Evolutionary conservation across 768 basidiomycete genomes (phyloP), one percentile per base, ranked within the genome.

Genomic region (Collybia mongolica): DNA sequence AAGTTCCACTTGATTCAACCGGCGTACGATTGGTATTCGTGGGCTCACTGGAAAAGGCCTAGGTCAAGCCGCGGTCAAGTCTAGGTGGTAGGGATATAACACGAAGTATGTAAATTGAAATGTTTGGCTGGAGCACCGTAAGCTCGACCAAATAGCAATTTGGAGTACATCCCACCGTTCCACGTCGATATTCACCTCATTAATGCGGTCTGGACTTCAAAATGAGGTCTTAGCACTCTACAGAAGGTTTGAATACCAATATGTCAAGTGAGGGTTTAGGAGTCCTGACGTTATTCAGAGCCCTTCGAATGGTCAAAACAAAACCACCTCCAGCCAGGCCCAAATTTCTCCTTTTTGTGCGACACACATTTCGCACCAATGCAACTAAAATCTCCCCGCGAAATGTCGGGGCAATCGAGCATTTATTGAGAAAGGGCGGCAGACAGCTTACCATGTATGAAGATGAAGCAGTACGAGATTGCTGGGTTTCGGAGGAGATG

Each of bases 401-500:
- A 9, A 79, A 89, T 48, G 72, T 92, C 52, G 74, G 75, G 48
- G 80, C 79, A 7, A 79, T 93, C 32, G 90, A 93, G 57, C 85
- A 91, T 63, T 72, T 91, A 28, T 61, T 93, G n/a, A 78, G 90
- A 40, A 81, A 80, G 47, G 87, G 87, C 2, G 66, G 58, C 43
- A 73, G 83, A 53, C 87, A 90, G 56, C 58, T 92, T 35, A 87
- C 89, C 59, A 73, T 76, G 65, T 90, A 83, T 56, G 86, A 90
- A 66, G 79, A 77, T 47, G 60, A 72, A 5, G 76, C 76, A 3
- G 86, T 92, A 47, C 86, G 73, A 56, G 85, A 92, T 60, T 90
- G 87, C 60, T 85, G 80, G 71, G 80, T 92, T 23, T 89, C 86
- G 11, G 71, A 73, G 45, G 80, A 80, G 39, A 92, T 91, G 88